Base-by-base conservation (phyloP, 495 filamentous ascomycete genomes). In the Penicillium parvum region DNA sequence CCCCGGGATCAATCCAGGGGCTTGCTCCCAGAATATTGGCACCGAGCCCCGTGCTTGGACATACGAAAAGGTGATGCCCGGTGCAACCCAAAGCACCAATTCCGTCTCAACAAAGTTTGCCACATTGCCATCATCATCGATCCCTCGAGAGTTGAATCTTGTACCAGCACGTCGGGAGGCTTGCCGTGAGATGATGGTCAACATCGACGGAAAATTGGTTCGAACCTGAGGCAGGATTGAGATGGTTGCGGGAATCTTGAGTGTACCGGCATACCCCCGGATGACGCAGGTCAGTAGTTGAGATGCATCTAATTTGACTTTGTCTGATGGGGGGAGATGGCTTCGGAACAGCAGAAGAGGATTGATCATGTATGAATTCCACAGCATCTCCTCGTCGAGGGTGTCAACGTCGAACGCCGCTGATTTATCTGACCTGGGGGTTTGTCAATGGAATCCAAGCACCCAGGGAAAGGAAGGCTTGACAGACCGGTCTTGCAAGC, bases 331-430 rank as follows among this genome's bases (percentile, higher is more conserved):
- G 11, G 84, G 75, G 14, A 98, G 69, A 12, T 86, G 79, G 10
- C 84, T 88, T 18, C 92, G 83, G 57, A 98, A 97, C 37, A 84
- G 73, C 28, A 97, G 82, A 39, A 98, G 75, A 6, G 94, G 90
- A 41, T 84, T 77, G 45, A 98, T 95, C 90, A 98, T 97, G 65
- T 92, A 95, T 7, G 86, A 89, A 52, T 98, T 98, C 92, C 92
- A 98, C 19, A 98, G 66, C 66, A 95, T 96, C 5, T 85, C 84
- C 45, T 86, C 83, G 63, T 98, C 88, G 21, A 96, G 79, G 37
- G 82, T 84, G 43, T 88, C 85, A 41, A 90, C 83, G 53, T 89
- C 85, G 49, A 92, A 89, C 12, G 79, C 72, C 14, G 79, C 57
- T 17, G 65, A 66, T 50, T 73, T 69, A 20, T 69, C 69, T 4